Base-by-base conservation (phyloP, 208 protist genomes). In the Crithidia brevicula region DNA sequence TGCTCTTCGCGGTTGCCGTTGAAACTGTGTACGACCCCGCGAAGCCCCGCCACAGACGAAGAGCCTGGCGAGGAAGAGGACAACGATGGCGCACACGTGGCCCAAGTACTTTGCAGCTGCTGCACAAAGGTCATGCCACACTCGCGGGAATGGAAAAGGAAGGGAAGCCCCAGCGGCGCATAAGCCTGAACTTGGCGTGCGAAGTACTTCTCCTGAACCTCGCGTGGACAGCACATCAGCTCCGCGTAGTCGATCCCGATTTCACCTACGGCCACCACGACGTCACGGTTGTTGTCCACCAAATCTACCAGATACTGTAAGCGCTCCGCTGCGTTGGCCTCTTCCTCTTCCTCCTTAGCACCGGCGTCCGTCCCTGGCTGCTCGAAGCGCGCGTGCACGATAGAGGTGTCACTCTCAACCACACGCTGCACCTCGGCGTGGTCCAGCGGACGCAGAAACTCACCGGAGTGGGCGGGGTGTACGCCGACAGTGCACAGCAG, bases 21-120 rank as follows among this genome's bases (percentile, higher is more conserved):
- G 74, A 98, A 99, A 58, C 92, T 98, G 80, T 99, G 98, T 38
- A 98, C 96, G 13, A 99, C 92, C 33, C 86, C 88, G 11, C 64
- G 40, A 53, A 88, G 63, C 16, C 42, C 62, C 15, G 58, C 15
- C 22, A 40, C 3, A 16, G 42, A 34, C 33, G 40, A n/a, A 20
- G 42, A 25, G 23, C 27, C 8, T 16, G 46, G 25, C 6, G 64
- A 2, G 25, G n/a, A n/a, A n/a, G n/a, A n/a, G n/a, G n/a, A 1
- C 1, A 9, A 22, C 13, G 54, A 20, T 16, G 23, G 5, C 40
- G 43, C 23, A 30, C 23, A 45, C 50, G 23, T 22, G 45, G 72
- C 43, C 54, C 61, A 75, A 2, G 54, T 69, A 8, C 76, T 51
- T 49, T 79, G 71, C 54, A 97, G 77, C 15, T 94, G 28, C 16